These are phyloP conservation scores for Blastobotrys chiropterorum DNA, from an alignment of 805 yeast species.

Conservation along the genomic window DNA sequence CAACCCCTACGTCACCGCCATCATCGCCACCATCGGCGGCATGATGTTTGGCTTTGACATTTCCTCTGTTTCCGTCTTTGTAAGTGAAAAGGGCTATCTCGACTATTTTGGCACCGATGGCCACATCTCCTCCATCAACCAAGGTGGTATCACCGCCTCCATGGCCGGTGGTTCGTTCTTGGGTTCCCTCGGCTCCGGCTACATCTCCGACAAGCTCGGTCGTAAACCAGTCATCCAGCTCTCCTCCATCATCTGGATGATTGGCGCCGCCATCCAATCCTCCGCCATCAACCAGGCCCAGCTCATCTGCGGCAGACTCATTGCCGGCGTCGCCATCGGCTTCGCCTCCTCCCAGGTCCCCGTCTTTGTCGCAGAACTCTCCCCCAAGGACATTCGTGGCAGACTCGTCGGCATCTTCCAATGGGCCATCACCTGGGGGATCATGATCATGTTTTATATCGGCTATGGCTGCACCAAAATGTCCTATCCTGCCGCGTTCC, in stretches of 20 bases:
- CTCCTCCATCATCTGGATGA: constrained; percentile 51
- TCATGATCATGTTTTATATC: no score
- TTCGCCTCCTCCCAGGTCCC: constrained; percentile 63
- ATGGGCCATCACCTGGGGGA: constrained; percentile 58
- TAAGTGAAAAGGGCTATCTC: constrained; percentile 44
- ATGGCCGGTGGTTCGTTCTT: constrained; percentile 73
- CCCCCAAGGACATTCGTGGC: constrained; percentile 58
- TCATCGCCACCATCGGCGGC: constrained; percentile 60
- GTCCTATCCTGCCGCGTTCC: constrained; percentile 45
- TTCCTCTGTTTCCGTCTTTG: constrained; percentile 68
- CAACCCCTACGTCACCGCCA: constrained; percentile 53
- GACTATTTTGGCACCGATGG: constrained; percentile 47
- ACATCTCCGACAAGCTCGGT: constrained; percentile 47
- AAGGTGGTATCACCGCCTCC: constrained; percentile 69
- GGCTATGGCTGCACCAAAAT: constrained; percentile 48
- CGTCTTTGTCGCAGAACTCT: constrained; percentile 54
- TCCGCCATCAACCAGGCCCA: constrained; percentile 40
- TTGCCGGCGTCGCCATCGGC: constrained; percentile 62
- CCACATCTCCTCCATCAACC: constrained; percentile 48
- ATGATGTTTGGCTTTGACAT: constrained; percentile 74
- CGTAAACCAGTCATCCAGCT: constrained; percentile 48
- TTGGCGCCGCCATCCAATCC: constrained; percentile 55
- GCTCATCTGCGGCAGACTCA: constrained; percentile 49
- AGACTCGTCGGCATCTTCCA: constrained; percentile 55
- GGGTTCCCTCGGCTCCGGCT: constrained; percentile 58